Evolutionary conservation across 2,329 filamentous ascomycete species (phyloP).

Genomic region (Leptographium galeiforme): DNA sequence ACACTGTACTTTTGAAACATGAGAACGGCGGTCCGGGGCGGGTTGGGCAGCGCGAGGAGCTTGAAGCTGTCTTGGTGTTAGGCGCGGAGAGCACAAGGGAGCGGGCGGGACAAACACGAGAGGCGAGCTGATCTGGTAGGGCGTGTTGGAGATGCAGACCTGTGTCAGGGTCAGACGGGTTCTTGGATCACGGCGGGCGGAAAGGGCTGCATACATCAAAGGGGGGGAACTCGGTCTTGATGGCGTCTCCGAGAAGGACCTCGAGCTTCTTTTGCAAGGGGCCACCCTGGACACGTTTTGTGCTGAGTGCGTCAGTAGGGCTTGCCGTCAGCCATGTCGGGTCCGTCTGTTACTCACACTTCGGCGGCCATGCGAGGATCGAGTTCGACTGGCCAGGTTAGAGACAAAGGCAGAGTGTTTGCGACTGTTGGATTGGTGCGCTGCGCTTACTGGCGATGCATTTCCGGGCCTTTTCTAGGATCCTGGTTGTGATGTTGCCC

Average conservation of each 20-base stretch:
- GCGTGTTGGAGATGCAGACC: conserved; percentile 69
- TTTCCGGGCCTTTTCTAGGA: conserved; percentile 76
- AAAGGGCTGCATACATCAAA: conserved; percentile 31
- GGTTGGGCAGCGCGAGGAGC: conserved; percentile 67
- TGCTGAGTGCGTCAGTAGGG: conserved; percentile 32
- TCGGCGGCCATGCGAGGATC: conserved; percentile 96
- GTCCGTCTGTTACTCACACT: conserved; percentile 45
- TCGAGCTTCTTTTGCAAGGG: conserved; percentile 68
- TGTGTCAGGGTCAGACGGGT: conserved; percentile 37
- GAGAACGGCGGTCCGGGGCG: conserved; percentile 65
- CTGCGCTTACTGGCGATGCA: conserved; percentile 37
- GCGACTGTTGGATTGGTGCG: not conserved
- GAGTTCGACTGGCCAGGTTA: conserved; percentile 51
- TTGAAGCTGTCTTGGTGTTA: conserved; percentile 37
- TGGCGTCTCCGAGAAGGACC: conserved; percentile 69
- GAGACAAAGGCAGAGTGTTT: not conserved
- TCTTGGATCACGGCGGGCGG: too few species aligned
- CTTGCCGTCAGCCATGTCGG: not conserved
- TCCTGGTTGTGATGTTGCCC: conserved; percentile 74
- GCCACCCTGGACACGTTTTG: conserved; percentile 82
- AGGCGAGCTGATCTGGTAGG: conserved; percentile 74
- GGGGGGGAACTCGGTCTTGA: conserved; percentile 61
- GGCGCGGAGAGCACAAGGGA: too few species aligned
- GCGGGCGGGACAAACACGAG: conserved; percentile 37
- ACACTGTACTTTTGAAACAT: conserved; percentile 46